A percentile compares a stretch with the other conserved stretches of the same genome.
These are phyloP conservation scores for Yarrowia osloensis DNA, from an alignment of 805 yeast species.

Conservation along the genomic window DNA sequence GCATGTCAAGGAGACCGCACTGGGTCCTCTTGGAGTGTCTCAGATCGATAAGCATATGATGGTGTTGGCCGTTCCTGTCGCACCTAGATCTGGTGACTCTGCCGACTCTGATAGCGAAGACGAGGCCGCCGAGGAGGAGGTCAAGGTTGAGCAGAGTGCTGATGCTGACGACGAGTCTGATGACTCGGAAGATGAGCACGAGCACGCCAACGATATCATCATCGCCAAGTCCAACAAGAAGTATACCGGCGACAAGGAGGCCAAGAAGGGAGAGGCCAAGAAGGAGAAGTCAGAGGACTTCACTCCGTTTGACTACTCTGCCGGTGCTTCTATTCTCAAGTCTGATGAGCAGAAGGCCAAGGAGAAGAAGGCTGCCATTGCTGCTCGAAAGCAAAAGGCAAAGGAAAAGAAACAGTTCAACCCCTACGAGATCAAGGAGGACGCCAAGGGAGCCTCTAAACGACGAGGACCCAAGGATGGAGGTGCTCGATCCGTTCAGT, in stretches of 20 bases:
- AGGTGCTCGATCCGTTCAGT: constrained; percentile 33
- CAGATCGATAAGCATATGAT: constrained; percentile 16
- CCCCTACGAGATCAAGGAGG: constrained; percentile 35
- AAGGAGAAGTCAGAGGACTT: constrained; percentile 29
- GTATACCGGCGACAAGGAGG: constrained; percentile 15
- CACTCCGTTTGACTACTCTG: constrained; percentile 38
- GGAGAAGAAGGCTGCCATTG: constrained; percentile 10
- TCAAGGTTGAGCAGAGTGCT: not conserved
- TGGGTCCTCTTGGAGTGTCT: constrained; percentile 10
- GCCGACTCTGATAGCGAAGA: not conserved
- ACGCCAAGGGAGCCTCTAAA: constrained; percentile 34
- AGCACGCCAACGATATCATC: constrained; percentile 17
- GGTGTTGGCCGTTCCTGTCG: constrained; percentile 25
- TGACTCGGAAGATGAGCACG: constrained; percentile 3
- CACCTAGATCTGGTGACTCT: not conserved
- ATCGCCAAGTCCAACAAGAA: constrained; percentile 29
- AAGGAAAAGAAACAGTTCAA: constrained; percentile 33
- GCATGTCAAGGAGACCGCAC: constrained; percentile 5
- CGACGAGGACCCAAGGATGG: constrained; percentile 32
- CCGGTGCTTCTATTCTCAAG: constrained; percentile 37
- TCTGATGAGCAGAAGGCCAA: constrained; percentile 21
- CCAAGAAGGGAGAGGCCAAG: not conserved
- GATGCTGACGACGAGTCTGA: constrained; percentile 3
- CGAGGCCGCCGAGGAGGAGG: not conserved
- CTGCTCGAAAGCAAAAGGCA: constrained; percentile 21